These are phyloP conservation scores for Globisporangium solare DNA, from an alignment of 352 stramenopile species.

Conservation along the genomic window DNA sequence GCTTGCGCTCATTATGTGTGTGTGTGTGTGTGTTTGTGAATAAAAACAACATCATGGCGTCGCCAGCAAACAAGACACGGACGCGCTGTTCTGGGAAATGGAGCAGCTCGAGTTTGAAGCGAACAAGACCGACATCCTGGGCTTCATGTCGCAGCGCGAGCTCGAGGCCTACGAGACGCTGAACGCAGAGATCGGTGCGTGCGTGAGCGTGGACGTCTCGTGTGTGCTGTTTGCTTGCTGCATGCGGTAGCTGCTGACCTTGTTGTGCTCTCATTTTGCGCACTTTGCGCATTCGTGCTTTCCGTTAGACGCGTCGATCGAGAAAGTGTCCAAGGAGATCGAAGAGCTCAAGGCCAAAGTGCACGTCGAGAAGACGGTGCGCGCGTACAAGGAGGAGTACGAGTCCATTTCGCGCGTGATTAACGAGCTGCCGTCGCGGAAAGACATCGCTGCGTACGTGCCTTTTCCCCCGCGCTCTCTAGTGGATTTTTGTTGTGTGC, in stretches of 20 bases:
- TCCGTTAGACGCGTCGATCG: conserved; percentile 51
- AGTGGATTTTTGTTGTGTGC: too few relatives aligned
- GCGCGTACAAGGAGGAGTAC: conserved; percentile 87
- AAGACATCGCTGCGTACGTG: conserved; percentile 50
- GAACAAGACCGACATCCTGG: conserved; percentile 76
- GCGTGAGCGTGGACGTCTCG: too few relatives aligned
- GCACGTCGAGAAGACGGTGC: conserved; percentile 65
- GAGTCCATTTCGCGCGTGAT: conserved; percentile 79
- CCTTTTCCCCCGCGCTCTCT: background rate
- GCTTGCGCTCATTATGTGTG: background rate
- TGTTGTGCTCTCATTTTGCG: conserved; percentile 4
- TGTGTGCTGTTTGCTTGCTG: background rate
- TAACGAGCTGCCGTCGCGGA: conserved; percentile 72
- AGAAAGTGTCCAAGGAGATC: conserved; percentile 62
- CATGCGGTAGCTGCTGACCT: too few relatives aligned
- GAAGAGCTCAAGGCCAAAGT: conserved; percentile 75
- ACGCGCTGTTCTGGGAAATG: conserved; percentile 81
- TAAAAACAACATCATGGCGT: background rate
- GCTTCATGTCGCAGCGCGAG: conserved; percentile 77
- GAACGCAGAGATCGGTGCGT: conserved; percentile 68
- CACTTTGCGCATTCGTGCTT: background rate
- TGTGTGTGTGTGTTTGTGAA: too few relatives aligned
- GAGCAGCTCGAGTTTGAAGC: conserved; percentile 83
- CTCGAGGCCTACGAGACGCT: conserved; percentile 78
- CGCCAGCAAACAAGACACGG: conserved; percentile 58